Conservation (phyloP, 495 filamentous ascomycete species). For the Friedmanniomyces simplex region DNA sequence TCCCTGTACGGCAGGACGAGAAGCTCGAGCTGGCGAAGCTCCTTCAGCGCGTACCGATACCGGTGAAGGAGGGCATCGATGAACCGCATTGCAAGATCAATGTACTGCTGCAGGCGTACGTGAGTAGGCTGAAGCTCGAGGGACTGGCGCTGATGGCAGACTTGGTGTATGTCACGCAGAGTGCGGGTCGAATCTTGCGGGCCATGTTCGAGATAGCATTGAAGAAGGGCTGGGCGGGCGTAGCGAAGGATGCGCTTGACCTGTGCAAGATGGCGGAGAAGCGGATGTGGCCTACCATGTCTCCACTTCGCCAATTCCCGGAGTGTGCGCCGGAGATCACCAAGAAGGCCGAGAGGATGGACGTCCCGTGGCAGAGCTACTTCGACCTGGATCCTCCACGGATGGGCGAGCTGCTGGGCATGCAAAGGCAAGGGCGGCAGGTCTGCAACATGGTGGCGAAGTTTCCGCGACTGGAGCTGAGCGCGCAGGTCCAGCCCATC, state of each 20-base stretch:
- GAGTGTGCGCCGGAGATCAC: conserved; percentile 73
- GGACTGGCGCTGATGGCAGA: conserved; percentile 96
- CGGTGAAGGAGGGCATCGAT: conserved; percentile 94
- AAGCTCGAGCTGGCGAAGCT: conserved; percentile 93
- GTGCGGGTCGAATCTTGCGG: conserved; percentile 86
- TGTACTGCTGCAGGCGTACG: conserved; percentile 94
- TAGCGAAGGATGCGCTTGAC: conserved; percentile 84
- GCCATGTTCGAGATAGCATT: conserved; percentile 94
- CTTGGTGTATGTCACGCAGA: conserved; percentile 97
- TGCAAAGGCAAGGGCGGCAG: conserved; percentile 77
- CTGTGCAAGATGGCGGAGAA: conserved; percentile 99
- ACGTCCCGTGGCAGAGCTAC: conserved; percentile 86
- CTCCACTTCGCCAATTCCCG: conserved; percentile 83
- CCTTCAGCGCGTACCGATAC: conserved; percentile 78
- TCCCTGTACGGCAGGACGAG: conserved; percentile 94
- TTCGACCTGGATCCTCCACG: conserved; percentile 93
- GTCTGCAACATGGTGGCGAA: conserved; percentile 82
- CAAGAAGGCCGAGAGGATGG: conserved; percentile 84
- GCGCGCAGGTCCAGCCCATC: conserved; percentile 87
- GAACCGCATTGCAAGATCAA: conserved; percentile 98
- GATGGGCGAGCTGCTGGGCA: conserved; percentile 90
- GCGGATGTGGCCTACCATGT: conserved; percentile 99
- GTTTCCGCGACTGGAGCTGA: conserved; percentile 84
- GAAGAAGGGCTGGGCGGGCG: conserved; percentile 92
- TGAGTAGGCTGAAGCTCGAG: conserved; percentile 87